Evolutionary conservation across 2,329 filamentous ascomycete genomes (phyloP).

Genomic region (Dryadomyces sulphureus): DNA sequence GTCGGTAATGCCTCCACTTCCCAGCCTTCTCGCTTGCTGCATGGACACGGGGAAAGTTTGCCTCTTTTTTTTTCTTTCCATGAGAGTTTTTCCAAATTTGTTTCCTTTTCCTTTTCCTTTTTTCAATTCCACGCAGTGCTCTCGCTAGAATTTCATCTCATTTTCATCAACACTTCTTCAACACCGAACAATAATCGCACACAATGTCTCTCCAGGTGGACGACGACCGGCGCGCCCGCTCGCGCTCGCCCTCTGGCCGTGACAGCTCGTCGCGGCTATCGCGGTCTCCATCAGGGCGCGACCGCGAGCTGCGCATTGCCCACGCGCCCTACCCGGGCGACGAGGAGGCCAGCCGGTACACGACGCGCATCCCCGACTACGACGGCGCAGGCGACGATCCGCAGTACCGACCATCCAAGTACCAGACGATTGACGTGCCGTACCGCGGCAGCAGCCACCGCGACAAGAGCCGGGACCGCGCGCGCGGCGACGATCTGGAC

Average conservation of each 20-base stretch:
- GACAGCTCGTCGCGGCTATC: slow-evolving; percentile 13
- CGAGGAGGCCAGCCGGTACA: slow-evolving; percentile 17
- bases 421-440: slow-evolving; percentile 17
- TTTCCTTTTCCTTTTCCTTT: background rate
- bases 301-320: slow-evolving; percentile 18
- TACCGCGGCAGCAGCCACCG: slow-evolving; percentile 14
- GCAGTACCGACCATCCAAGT: slow-evolving; percentile 21
- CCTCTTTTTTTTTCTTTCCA: background rate
- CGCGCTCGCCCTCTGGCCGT: slow-evolving; percentile 29
- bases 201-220: slow-evolving; percentile 38
- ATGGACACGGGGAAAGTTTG: too few species aligned
- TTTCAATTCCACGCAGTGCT: too few species aligned
- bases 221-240: slow-evolving; percentile 29
- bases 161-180: background rate
- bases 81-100: background rate
- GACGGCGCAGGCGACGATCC: slow-evolving; percentile 16
- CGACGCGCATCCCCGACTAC: slow-evolving; percentile 18
- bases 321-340: slow-evolving; percentile 29
- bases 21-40: background rate
- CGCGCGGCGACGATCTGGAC: slow-evolving; percentile 10
- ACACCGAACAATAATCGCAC: background rate
- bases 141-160: too few species aligned
- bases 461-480: slow-evolving; percentile 12
- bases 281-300: slow-evolving; percentile 7
- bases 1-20: background rate